These are phyloP conservation scores for Fraxinus baroniana DNA, from an alignment of 305 asterid species.

Conservation along the genomic window DNA sequence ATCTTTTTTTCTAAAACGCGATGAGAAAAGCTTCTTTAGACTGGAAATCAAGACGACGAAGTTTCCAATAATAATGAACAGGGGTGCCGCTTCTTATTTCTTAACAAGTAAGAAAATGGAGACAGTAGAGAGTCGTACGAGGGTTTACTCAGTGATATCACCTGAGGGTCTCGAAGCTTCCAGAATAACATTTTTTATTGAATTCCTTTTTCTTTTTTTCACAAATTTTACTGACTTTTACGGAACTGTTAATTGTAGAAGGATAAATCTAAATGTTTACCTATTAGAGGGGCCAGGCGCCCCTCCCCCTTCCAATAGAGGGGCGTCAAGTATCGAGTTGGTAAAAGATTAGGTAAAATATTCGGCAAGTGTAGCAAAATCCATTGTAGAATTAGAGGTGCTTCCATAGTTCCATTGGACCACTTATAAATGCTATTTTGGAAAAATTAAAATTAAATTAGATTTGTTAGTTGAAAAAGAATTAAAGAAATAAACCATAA, in stretches of 20 bases:
- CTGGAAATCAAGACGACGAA: background rate
- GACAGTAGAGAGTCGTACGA: constrained; percentile 45
- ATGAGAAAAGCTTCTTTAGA: background rate
- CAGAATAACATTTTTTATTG: constrained; percentile 11
- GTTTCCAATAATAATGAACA: background rate
- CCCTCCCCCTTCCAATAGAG: too few species aligned
- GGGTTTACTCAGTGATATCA: constrained; percentile 34
- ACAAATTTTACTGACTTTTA: background rate
- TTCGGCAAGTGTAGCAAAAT: too few species aligned
- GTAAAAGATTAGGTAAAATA: too few species aligned
- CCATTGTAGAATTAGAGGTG: too few species aligned
- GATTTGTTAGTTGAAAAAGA: background rate
- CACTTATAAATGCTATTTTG: too few species aligned
- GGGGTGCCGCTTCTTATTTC: background rate
- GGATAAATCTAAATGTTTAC: too few species aligned
- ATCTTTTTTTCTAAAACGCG: constrained; percentile 17
- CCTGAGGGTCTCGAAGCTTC: constrained; percentile 20
- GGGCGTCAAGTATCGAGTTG: too few species aligned
- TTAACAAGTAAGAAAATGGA: background rate
- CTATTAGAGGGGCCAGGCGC: too few species aligned
- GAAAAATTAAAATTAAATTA: too few species aligned
- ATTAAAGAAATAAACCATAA: background rate
- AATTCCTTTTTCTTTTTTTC: too few species aligned
- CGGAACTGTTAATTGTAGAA: too few species aligned
- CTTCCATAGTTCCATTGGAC: too few species aligned